Evolutionary conservation across 257 asterid species (phyloP).

Genomic region (Plectranthus barbatus): DNA sequence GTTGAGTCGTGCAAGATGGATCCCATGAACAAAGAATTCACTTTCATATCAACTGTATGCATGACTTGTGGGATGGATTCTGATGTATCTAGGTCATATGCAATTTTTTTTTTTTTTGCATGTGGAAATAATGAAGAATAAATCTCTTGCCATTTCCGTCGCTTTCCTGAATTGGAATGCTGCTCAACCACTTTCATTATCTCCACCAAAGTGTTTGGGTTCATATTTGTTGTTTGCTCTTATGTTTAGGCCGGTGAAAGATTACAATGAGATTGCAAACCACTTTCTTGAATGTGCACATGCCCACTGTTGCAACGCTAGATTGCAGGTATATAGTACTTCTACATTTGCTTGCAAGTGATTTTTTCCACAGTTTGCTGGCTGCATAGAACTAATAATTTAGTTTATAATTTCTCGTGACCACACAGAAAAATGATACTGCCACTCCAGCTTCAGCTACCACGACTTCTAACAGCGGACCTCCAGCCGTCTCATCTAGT

Average conservation of each 20-base stretch:
- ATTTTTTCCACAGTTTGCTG: background rate
- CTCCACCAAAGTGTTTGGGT: background rate
- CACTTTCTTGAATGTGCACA: constrained; percentile 72
- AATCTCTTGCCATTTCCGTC: background rate
- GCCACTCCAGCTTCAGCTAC: constrained; percentile 18
- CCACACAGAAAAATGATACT: constrained; percentile 31
- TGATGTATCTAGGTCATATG: background rate
- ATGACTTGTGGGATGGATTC: background rate
- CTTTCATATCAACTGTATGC: background rate
- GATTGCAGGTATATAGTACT: constrained; percentile 39
- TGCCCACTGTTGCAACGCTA: constrained; percentile 39
- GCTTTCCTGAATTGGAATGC: background rate
- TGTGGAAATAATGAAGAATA: background rate
- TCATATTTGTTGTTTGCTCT: background rate
- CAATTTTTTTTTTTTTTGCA: background rate
- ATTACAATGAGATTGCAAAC: constrained; percentile 65
- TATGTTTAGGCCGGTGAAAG: constrained; percentile 57
- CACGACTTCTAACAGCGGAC: constrained; percentile 19
- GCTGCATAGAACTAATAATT: background rate
- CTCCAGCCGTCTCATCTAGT: constrained; percentile 29
- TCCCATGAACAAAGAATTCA: background rate
- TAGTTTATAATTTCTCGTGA: constrained; percentile 7
- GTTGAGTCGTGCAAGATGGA: background rate
- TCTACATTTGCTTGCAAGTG: background rate
- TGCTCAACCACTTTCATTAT: background rate